Evolutionary conservation across 352 stramenopile genomes (phyloP), one percentile per base, ranked within the genome.

Genomic region (Discostella stelligera): DNA sequence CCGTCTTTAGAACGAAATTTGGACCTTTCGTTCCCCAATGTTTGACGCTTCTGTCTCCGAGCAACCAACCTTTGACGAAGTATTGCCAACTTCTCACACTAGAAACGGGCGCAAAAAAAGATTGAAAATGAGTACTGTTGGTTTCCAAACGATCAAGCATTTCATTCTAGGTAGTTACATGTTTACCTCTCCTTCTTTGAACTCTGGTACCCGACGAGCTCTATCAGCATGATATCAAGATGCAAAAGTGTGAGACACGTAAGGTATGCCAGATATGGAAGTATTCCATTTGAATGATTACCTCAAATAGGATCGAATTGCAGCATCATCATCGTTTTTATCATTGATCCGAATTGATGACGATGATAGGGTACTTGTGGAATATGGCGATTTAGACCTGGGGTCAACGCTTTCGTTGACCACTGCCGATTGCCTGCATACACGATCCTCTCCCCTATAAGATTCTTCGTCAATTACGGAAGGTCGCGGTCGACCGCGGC

Each of bases 111-210:
- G 11, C 11, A 52, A 25, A 63, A 18, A 72, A 7, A 53, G 52
- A n/a, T 25, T 48, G 18, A 20, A 21, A 37, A 27, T 27, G 16
- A 21, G 49, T 50, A 32, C 3, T 27, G 6, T 71, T 71, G 6
- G 62, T 11, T 16, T 32, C 7, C 21, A 16, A 18, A 32, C 39
- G 0, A n/a, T 20, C 4, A 55, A 13, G 27, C 2, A 39, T 39
- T 32, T 32, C 25, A 39, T 37, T 54, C n/a, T 18, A 50, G 11
- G 20, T 44, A 53, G n/a, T n/a, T n/a, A n/a, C n/a, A n/a, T n/a
- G n/a, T 39, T 75, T 32, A 80, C 72, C 61, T 84, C 77, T 73
- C 70, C 70, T 50, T 84, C 77, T 70, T 84, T 84, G 18, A 69
- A 73, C 18, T 59, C 77, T 72, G 71, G 71, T 44, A 84, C 63